Evolutionary conservation across 371 early-diverging fungal genomes (phyloP).

Genomic region (Mycotypha africana): DNA sequence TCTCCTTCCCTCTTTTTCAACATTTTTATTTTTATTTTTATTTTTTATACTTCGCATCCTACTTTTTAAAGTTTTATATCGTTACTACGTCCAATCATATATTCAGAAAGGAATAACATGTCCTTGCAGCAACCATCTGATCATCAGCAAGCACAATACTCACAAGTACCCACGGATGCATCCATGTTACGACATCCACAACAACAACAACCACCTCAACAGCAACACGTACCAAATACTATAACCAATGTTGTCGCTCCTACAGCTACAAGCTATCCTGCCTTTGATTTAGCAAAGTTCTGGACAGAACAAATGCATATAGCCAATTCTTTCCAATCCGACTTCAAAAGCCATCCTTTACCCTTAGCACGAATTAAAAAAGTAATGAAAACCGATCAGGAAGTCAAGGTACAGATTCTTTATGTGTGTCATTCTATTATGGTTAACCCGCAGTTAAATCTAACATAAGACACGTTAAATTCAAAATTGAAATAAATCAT

Average conservation of each 20-base stretch:
- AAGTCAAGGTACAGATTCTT: slow-evolving; percentile 83
- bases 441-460: too few species aligned
- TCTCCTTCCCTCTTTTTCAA: too few species aligned
- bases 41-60: too few species aligned
- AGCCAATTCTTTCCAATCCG: slow-evolving; percentile 44
- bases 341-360: slow-evolving; percentile 90
- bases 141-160: slow-evolving; percentile 6
- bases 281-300: slow-evolving; percentile 40
- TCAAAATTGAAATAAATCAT: too few species aligned
- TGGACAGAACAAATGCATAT: slow-evolving; percentile 41
- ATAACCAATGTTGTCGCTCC: background rate
- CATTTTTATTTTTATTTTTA: too few species aligned
- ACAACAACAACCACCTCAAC: background rate
- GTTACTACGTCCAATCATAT: background rate
- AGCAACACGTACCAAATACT: slow-evolving; percentile 2
- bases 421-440: background rate
- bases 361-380: slow-evolving; percentile 99
- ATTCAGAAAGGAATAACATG: slow-evolving; percentile 1
- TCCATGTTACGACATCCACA: too few species aligned
- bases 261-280: slow-evolving; percentile 29
- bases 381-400: slow-evolving; percentile 99
- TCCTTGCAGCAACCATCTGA: slow-evolving; percentile 8
- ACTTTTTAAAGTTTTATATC: too few species aligned
- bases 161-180: slow-evolving; percentile 2
- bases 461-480: too few species aligned